A percentile compares a stretch with the other conserved stretches of the same genome.
phyloP scores from a whole-genome alignment of 2,329 filamentous ascomycete species.

The Conoideocrella luteorostrata region DNA sequence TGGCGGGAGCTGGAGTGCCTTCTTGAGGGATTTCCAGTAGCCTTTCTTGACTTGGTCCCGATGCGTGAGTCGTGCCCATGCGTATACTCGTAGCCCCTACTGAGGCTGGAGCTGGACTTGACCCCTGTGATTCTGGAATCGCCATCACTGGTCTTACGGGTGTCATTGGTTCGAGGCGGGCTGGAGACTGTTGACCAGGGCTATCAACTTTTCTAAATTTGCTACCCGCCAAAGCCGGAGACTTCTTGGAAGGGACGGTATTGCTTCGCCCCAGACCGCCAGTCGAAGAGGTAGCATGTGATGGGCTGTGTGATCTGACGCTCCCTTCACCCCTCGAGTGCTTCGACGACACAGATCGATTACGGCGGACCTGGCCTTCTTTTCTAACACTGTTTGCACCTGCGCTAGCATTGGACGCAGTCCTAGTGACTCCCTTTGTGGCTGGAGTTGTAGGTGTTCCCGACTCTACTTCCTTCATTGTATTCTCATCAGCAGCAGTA shows the following conservation, averaged over 20 bases:
- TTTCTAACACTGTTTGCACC: conserved; percentile 81
- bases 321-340: conserved; percentile 70
- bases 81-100: conserved; percentile 19
- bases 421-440: conserved; percentile 50
- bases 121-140: conserved; percentile 12
- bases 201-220: conserved; percentile 50
- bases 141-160: conserved; percentile 22
- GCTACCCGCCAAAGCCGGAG: conserved; percentile 61
- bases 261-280: conserved; percentile 65
- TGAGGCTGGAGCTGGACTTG: conserved; percentile 21
- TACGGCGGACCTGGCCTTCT: conserved; percentile 73
- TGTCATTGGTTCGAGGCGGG: conserved; percentile 31
- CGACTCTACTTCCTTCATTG: conserved; percentile 58
- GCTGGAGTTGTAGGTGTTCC: conserved; percentile 51
- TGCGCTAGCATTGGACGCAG: conserved; percentile 81
- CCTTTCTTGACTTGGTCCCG: conserved; percentile 44
- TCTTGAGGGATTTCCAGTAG: conserved; percentile 37
- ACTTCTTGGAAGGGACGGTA: conserved; percentile 86
- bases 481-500: conserved; percentile 88
- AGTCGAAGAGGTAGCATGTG: conserved; percentile 46
- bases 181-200: conserved; percentile 24
- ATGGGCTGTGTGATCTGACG: conserved; percentile 62
- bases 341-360: conserved; percentile 88
- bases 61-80: conserved; percentile 21
- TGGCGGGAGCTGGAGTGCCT: conserved; percentile 50